Evolutionary conservation across 2,329 filamentous ascomycete species (phyloP).

Genomic region (Dactylellina haptotyla): DNA sequence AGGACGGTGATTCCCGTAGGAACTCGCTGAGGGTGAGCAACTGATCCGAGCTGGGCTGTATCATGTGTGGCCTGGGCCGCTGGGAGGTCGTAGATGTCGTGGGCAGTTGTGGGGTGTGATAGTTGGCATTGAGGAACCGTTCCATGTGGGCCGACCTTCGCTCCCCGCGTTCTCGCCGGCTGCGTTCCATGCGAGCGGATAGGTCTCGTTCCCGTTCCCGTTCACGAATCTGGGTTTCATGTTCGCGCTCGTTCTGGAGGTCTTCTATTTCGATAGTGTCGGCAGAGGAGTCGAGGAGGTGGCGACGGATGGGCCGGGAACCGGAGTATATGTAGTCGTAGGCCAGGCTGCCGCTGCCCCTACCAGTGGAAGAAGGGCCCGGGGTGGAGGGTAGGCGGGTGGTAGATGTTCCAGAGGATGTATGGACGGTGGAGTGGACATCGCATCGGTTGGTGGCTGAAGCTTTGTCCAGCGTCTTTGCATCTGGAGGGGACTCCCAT

Average conservation of each 20-base stretch:
- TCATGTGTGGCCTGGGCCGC: constrained; percentile 50
- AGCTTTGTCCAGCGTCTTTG: constrained; percentile 50
- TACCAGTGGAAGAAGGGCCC: constrained; percentile 21
- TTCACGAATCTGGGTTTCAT: constrained; percentile 52
- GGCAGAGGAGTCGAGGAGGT: constrained; percentile 45
- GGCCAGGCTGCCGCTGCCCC: constrained; percentile 22
- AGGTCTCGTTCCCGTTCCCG: constrained; percentile 47
- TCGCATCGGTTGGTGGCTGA: constrained; percentile 52
- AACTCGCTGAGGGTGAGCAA: constrained; percentile 58
- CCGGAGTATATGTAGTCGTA: constrained; percentile 52
- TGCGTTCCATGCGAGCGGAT: constrained; percentile 51
- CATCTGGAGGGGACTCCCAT: constrained; percentile 52
- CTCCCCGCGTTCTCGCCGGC: constrained; percentile 48
- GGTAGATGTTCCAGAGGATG: constrained; percentile 48
- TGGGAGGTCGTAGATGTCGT: constrained; percentile 52
- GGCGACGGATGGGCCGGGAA: constrained; percentile 47
- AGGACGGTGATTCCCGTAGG: constrained; percentile 53
- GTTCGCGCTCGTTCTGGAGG: constrained; percentile 51
- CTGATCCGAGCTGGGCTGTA: constrained; percentile 48
- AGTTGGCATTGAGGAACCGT: constrained; percentile 50
- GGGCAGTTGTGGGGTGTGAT: constrained; percentile 48
- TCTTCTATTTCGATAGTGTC: constrained; percentile 53
- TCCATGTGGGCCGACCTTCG: constrained; percentile 53
- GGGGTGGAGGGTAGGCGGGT: constrained; percentile 33
- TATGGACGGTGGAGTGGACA: constrained; percentile 33